Evolutionary conservation across 2,329 filamentous ascomycete genomes (phyloP), one percentile per base, ranked within the genome.

Genomic region (Chaetomium sp.): DNA sequence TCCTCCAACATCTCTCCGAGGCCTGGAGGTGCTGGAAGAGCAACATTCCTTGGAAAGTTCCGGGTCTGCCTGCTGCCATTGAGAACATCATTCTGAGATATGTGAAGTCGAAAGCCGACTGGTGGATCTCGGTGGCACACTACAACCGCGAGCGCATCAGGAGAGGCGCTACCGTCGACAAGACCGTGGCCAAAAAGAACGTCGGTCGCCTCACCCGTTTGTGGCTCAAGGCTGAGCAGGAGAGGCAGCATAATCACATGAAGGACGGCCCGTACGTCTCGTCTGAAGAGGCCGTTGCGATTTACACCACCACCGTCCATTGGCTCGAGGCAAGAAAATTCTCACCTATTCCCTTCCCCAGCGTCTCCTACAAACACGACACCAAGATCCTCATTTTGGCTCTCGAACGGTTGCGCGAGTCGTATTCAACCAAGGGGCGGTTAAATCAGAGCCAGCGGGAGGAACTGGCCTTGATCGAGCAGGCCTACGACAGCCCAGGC

Each of bases 1-100:
- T 99, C 45, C 77, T 99, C 53, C 94, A 97, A 68, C 95, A 99
- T 79, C 75, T 99, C 43, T 97, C 92, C 0, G 94, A 99, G 75
- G 94, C 94, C 11, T 99, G 94, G 94, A 84, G 94, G 75, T 99
- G 94, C 76, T 99, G 94, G 94, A 99, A 99, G 85, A 96, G 91
- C 74, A 99, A 99, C 68, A 99, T 99, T 64, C 94, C 94, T 0
- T 99, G 94, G 94, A 99, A 99, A 76, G 94, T 99, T 2, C 94
- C 94, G 51, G 95, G 94, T 40, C 74, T 99, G 58, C 94, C 94
- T 42, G 95, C 95, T 11, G 92, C 94, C 0, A 97, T 99, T 61
- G 94, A 99, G 74, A 99, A 97, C 68, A 96, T 99, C 65, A 99
- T 99, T 66, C 79, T 99, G 59, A 88, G 94, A 67, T 99, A 99